A percentile compares a stretch with the other conserved stretches of the same genome.
phyloP scores from a whole-genome alignment of 1,284 basidiomycete genomes.

The Puccinia brachypodii region DNA sequence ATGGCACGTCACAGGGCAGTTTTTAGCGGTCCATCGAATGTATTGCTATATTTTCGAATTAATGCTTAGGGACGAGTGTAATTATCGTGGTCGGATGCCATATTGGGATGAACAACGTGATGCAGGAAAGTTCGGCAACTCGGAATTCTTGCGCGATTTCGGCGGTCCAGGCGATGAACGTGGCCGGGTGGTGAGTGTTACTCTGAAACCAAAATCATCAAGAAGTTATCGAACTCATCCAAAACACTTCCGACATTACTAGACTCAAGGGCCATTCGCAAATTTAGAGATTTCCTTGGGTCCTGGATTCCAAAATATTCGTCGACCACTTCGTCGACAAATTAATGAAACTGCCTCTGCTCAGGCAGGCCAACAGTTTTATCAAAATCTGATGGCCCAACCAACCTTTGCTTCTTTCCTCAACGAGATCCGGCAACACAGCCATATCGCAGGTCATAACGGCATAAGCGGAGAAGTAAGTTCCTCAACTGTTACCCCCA shows the following conservation, averaged over 20 bases:
- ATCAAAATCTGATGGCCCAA: conserved; percentile 30
- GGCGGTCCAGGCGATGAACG: conserved; percentile 34
- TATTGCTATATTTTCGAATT: conserved; percentile 44
- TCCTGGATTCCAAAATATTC: conserved; percentile 18
- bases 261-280: conserved; percentile 32
- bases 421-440: conserved; percentile 12
- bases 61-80: conserved; percentile 33
- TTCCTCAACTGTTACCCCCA: background rate
- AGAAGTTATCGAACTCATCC: background rate
- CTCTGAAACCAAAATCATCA: background rate
- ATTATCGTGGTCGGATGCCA: conserved; percentile 31
- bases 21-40: conserved; percentile 29
- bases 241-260: background rate
- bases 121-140: conserved; percentile 41
- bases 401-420: conserved; percentile 7
- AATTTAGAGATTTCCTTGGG: conserved; percentile 12
- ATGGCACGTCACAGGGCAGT: conserved; percentile 45
- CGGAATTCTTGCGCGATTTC: conserved; percentile 30
- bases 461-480: conserved; percentile 29
- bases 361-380: conserved; percentile 21
- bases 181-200: conserved; percentile 23
- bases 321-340: conserved; percentile 6
- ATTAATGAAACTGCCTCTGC: conserved; percentile 45
- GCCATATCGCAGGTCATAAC: conserved; percentile 23
- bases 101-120: conserved; percentile 45